Evolutionary conservation across 306 rosid genomes (phyloP).

Genomic region (Hylodesmum podocarpum): DNA sequence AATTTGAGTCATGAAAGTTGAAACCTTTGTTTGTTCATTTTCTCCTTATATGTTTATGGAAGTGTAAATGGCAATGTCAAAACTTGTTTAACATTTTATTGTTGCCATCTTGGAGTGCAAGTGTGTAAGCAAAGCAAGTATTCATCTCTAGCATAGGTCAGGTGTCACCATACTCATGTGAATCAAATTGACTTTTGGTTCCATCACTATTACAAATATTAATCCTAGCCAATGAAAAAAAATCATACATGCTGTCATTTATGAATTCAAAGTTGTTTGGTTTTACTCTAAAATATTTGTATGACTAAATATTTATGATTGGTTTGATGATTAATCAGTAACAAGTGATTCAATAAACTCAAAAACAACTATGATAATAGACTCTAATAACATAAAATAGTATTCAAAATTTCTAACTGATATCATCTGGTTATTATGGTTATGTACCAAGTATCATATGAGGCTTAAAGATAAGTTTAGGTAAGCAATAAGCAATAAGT

Average conservation of each 20-base stretch:
- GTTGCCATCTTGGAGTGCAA: background rate
- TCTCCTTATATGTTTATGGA: conserved; percentile 22
- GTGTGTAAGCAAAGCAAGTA: conserved; percentile 6
- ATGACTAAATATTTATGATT: too few species aligned
- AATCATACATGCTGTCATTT: background rate
- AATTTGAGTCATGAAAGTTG: conserved; percentile 31
- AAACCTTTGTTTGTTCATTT: conserved; percentile 14
- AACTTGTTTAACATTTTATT: background rate
- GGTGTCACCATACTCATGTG: background rate
- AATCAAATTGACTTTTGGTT: background rate
- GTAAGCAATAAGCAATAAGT: conserved; percentile 29
- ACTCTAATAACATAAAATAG: too few species aligned
- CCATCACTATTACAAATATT: background rate
- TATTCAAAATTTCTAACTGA: conserved; percentile 1
- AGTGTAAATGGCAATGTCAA: background rate
- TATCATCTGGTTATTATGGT: background rate
- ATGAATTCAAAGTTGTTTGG: too few species aligned
- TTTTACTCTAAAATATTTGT: too few species aligned
- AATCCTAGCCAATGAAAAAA: background rate
- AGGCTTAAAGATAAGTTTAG: conserved; percentile 31
- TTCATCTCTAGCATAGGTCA: background rate
- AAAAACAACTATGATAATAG: too few species aligned
- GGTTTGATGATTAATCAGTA: too few species aligned
- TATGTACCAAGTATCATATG: conserved; percentile 2
- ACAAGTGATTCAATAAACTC: too few species aligned